A percentile compares a stretch with the other conserved stretches of the same genome.
Conservation (phyloP, 2,329 filamentous ascomycete species). For the Penicillium freii region DNA sequence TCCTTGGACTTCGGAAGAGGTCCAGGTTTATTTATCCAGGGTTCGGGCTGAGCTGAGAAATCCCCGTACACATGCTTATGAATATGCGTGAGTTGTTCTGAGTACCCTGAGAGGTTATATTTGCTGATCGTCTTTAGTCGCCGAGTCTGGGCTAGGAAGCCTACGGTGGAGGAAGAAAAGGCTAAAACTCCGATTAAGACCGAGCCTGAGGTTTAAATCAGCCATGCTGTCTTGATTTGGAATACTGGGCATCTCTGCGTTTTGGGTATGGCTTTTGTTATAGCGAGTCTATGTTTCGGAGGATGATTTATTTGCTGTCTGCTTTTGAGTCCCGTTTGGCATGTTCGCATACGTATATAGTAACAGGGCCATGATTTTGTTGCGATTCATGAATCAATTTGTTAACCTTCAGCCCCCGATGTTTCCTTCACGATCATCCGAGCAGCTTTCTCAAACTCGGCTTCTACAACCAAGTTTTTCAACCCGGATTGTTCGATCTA, state of each 20-base stretch:
- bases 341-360: neutral
- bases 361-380: neutral
- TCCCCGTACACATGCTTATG: slow-evolving; percentile 4
- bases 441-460: slow-evolving; percentile 38
- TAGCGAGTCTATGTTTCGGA: neutral
- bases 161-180: neutral
- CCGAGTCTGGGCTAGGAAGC: slow-evolving; percentile 7
- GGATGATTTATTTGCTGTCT: neutral
- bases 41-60: slow-evolving; percentile 6
- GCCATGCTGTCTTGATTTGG: neutral
- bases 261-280: neutral
- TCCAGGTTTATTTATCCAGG: slow-evolving; percentile 10
- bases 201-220: neutral
- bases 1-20: slow-evolving; percentile 20
- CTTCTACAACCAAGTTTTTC: slow-evolving; percentile 39
- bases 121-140: neutral
- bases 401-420: neutral
- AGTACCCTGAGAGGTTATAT: neutral
- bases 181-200: neutral
- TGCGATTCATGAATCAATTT: neutral
- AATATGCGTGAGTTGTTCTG: neutral
- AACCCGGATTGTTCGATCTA: slow-evolving; percentile 40
- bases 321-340: neutral
- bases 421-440: slow-evolving; percentile 36
- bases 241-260: fast-evolving